These are phyloP conservation scores for Argentina anserina DNA, from an alignment of 306 rosid species.

Conservation along the genomic window DNA sequence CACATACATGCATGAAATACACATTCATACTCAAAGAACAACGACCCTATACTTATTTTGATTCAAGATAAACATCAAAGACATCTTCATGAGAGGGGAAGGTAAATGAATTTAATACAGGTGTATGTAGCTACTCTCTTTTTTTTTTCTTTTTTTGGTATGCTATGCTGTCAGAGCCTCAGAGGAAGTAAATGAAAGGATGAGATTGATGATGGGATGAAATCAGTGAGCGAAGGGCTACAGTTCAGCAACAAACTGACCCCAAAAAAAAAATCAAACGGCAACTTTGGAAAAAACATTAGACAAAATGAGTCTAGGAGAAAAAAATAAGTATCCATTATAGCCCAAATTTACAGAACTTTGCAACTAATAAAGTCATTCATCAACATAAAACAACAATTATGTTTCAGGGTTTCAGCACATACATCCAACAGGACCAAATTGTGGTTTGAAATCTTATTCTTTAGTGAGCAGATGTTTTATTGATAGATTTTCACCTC, in stretches of 20 bases:
- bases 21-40: not conserved
- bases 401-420: constrained; percentile 2
- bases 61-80: not conserved
- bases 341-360: not conserved
- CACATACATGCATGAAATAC: not conserved
- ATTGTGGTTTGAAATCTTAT: not conserved
- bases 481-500: not conserved
- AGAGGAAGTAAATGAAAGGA: not conserved
- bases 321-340: not conserved
- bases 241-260: not conserved
- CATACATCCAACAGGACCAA: not conserved
- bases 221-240: not conserved
- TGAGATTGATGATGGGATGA: not conserved
- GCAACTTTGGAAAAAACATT: not conserved
- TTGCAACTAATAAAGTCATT: not conserved
- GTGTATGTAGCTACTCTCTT: no score
- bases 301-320: not conserved
- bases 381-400: not conserved
- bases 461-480: not conserved
- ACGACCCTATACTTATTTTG: not conserved
- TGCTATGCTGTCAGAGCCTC: not conserved
- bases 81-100: not conserved
- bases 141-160: not conserved
- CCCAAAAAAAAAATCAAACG: not conserved
- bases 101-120: not conserved